Base-by-base conservation (phyloP, 139 green algal genomes). In the Astrephomene gubernaculifera region DNA sequence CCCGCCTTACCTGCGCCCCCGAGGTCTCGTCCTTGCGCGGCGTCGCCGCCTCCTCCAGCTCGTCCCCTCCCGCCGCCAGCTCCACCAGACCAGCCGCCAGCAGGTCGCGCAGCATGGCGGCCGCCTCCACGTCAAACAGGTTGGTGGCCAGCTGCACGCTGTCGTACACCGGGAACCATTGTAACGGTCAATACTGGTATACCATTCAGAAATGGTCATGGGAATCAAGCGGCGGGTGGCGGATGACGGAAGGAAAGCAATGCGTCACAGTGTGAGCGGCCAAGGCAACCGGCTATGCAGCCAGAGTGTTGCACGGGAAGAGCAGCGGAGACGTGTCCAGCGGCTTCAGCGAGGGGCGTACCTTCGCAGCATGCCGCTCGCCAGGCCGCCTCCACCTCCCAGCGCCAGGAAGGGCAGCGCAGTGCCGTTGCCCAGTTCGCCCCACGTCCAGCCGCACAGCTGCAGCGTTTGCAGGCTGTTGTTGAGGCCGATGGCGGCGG, bases 391-490 rank as follows among this genome's bases (percentile, higher is more conserved):
- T 19, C 53, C 53, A 53, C 73, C 63, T 25, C 78, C 78, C 10
- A 89, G 86, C 57, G 78, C 60, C 31, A 89, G 70, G 86, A 89
- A 89, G 7, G 86, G 79, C 44, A 86, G 54, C 52, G 78, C 78
- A 0, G 41, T 83, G 39, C 86, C 86, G 60, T 86, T 89, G 60
- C 86, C 86, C 44, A 86, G 39, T 35, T 86, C 79, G 29, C 67
- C 70, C 86, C 86, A 89, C 38, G 86, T 86, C 86, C 86, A 89
- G 24, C 86, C 86, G 43, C 33, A 79, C 33, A 89, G 69, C 78
- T 89, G 78, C 60, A 89, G 78, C 65, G 78, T 79, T n/a, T 63
- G 54, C 21, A 89, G 43, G 79, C 39, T 74, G 79, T 60, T 82
- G 79, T 86, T 89, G 3, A 89, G 52, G 45, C 70, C 78, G 35